phyloP scores from a whole-genome alignment of 345 rosid species.

The Leavenworthia alabamica region DNA sequence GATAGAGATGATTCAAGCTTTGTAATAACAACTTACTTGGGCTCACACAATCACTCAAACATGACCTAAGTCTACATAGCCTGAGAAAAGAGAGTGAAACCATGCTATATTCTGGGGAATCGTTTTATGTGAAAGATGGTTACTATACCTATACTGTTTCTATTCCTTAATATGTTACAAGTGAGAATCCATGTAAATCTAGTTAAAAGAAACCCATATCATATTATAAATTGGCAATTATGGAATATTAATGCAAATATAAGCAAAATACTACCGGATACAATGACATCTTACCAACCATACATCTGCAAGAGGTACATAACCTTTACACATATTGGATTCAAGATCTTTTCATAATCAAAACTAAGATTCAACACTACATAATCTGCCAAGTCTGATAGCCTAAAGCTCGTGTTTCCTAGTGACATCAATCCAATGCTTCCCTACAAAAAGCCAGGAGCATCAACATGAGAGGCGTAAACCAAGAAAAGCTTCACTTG shows the following conservation, averaged over 20 bases:
- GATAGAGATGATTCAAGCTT: slow-evolving; percentile 61
- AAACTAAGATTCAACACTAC: slow-evolving; percentile 68
- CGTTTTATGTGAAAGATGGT: neutral
- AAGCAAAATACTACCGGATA: too few species aligned
- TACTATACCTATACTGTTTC: too few species aligned
- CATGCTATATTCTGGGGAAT: neutral
- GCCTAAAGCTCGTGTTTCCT: slow-evolving; percentile 62
- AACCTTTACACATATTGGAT: too few species aligned
- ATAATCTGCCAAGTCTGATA: slow-evolving; percentile 52
- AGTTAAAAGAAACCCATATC: too few species aligned
- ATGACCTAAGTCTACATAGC: neutral
- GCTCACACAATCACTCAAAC: slow-evolving; percentile 58
- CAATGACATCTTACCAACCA: too few species aligned
- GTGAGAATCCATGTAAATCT: too few species aligned
- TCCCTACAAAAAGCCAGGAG: slow-evolving; percentile 46
- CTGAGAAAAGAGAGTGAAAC: slow-evolving; percentile 2
- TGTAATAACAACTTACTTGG: slow-evolving; percentile 85
- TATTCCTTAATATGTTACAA: too few species aligned
- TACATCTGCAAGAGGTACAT: too few species aligned
- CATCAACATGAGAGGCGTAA: slow-evolving; percentile 38
- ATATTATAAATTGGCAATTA: too few species aligned
- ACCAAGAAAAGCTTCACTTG: slow-evolving; percentile 53
- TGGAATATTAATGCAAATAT: too few species aligned
- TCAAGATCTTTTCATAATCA: too few species aligned
- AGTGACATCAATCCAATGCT: slow-evolving; percentile 73